phyloP scores from a whole-genome alignment of 2,329 filamentous ascomycete species.

The Aspergillus pseudoviridinutans region DNA sequence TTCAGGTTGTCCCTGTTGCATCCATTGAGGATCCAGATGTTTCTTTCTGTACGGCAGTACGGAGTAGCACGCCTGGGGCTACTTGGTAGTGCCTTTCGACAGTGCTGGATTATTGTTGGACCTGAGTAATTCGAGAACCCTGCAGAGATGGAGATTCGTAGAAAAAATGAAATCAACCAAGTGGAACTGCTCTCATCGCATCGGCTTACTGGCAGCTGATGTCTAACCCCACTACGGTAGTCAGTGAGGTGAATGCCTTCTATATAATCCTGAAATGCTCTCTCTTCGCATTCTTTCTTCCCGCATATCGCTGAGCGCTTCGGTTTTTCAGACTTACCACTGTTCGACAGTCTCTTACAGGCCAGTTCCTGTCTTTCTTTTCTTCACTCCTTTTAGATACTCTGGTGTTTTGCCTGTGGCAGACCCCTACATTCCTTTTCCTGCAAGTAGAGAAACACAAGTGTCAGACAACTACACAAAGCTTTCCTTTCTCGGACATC shows the following conservation, averaged over 20 bases:
- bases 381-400: slow-evolving; percentile 15
- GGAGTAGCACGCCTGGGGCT: not conserved
- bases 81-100: not conserved
- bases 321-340: slow-evolving; percentile 17
- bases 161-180: not conserved
- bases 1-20: not conserved
- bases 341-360: slow-evolving; percentile 28
- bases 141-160: slow-evolving; percentile 9
- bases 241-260: not conserved
- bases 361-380: slow-evolving; percentile 34
- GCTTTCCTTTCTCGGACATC: slow-evolving; percentile 6
- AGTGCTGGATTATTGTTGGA: not conserved
- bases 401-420: slow-evolving; percentile 32
- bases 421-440: slow-evolving; percentile 27
- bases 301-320: slow-evolving; percentile 22
- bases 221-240: not conserved
- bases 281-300: slow-evolving; percentile 13
- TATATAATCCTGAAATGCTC: slow-evolving; percentile 6
- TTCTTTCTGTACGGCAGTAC: not conserved
- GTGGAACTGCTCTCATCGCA: not conserved
- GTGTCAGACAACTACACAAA: slow-evolving; percentile 6
- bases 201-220: not conserved
- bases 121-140: not conserved
- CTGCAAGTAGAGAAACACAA: slow-evolving; percentile 1
- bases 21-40: not conserved